Base-by-base conservation (phyloP, 345 rosid species). In the Salix purpurea region DNA sequence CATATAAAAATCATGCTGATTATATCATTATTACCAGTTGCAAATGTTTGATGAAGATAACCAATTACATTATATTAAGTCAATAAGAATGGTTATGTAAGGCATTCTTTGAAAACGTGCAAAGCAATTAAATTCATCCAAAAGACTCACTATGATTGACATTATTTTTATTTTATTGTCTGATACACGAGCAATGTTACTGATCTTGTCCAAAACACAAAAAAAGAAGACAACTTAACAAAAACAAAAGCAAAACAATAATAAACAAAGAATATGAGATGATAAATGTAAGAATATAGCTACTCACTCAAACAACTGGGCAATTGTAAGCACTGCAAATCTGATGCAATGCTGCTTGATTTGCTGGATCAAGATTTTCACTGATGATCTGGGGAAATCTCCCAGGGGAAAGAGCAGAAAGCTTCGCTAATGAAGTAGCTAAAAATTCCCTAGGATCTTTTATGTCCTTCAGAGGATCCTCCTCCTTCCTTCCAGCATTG, bases 401-500 rank as follows among this genome's bases (percentile, higher is more conserved):
- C 50, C 97, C 97, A 74, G 99, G 97, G 65, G 87, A 85, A 65
- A 68, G 70, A 64, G 91, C 81, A 81, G 92, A 83, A 74, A 94
- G 90, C 52, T 83, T 81, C 12, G 90, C 87, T 82, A 96, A 70
- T 42, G 97, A 86, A 78, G 87, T 85, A 21, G 88, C 95, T 74
- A 94, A 74, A 58, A 90, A 96, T 81, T 96, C 88, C 77, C 89
- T 92, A 5, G 98, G 92, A 83, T 94, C 95, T 76, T 78, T 89
- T 34, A 96, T 81, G 72, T 91, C 92, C 81, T 85, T 83, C 7
- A 96, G 75, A 80, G 98, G 98, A 89, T 96, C 98, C 78, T 85
- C 97, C 81, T 94, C 98, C 75, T 84, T 94, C 84, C 87, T 96
- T 54, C 98, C 97, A 74, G 98, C 97, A 81, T 92, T 90, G 85